A percentile compares a stretch with the other conserved stretches of the same genome.
phyloP scores from a whole-genome alignment of 768 basidiomycete species.

The Kwoniella sp. region DNA sequence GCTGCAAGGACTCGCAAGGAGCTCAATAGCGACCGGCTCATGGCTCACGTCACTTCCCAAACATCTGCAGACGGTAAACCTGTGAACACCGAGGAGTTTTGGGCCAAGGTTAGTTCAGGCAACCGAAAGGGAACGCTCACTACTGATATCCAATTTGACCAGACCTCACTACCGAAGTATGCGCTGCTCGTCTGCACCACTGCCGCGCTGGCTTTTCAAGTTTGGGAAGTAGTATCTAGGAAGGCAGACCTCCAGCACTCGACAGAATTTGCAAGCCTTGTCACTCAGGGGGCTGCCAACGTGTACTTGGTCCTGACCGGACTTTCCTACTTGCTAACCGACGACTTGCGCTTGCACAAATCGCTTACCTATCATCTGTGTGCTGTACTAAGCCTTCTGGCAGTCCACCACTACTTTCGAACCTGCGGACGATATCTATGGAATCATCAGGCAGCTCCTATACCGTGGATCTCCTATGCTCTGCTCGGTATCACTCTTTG shows the following conservation, averaged over 20 bases:
- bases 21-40: no score
- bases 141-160: neutral
- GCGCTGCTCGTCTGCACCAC: constrained; percentile 4
- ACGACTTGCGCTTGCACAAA: neutral
- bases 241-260: no score
- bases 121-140: neutral
- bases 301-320: neutral
- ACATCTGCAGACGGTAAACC: constrained; percentile 29
- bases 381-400: neutral
- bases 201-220: neutral
- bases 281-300: neutral
- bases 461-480: constrained; percentile 16
- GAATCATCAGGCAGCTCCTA: neutral
- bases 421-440: constrained; percentile 26
- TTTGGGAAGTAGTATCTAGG: no score
- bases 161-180: neutral
- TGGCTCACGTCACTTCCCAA: no score
- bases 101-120: constrained; percentile 17
- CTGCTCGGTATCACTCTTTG: constrained; percentile 1
- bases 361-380: constrained; percentile 15
- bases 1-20: no score
- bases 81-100: constrained; percentile 15
- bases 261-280: no score
- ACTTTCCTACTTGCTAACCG: neutral
- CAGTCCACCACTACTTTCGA: constrained; percentile 15